These are phyloP conservation scores for Trichoderma guizhouense DNA, from an alignment of 2,329 filamentous ascomycete species.

Conservation along the genomic window DNA sequence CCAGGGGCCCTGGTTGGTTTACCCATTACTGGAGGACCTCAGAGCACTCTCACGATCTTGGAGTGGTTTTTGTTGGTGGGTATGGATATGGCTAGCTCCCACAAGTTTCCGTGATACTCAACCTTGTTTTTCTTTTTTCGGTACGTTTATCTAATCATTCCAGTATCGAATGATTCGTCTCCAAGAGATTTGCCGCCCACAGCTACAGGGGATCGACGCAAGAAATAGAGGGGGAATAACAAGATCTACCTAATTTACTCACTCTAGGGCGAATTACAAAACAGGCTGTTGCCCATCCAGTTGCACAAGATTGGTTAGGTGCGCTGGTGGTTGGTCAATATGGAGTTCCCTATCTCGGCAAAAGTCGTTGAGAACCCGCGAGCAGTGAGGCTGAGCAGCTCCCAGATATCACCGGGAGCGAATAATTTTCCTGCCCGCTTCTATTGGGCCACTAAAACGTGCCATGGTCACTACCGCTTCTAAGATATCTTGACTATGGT, in stretches of 20 bases:
- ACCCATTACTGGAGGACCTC: not conserved
- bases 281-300: not conserved
- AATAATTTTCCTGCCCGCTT: conserved; percentile 13
- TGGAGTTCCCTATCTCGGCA: conserved; percentile 9
- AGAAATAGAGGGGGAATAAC: not conserved
- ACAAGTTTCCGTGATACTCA: not conserved
- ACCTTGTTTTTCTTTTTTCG: not conserved
- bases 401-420: not conserved
- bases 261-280: not conserved
- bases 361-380: not conserved
- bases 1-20: not conserved
- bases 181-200: not conserved
- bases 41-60: not conserved
- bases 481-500: not conserved
- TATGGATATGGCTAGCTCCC: not conserved
- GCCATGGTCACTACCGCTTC: not conserved
- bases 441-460: not conserved
- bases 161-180: not conserved
- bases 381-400: conserved; percentile 14
- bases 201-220: not conserved
- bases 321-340: not conserved
- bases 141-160: not conserved
- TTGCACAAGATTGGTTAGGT: not conserved
- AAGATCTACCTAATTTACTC: not conserved
- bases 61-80: not conserved